These are phyloP conservation scores for Solanum rostratum DNA, from an alignment of 257 asterid genomes.

Conservation along the genomic window DNA sequence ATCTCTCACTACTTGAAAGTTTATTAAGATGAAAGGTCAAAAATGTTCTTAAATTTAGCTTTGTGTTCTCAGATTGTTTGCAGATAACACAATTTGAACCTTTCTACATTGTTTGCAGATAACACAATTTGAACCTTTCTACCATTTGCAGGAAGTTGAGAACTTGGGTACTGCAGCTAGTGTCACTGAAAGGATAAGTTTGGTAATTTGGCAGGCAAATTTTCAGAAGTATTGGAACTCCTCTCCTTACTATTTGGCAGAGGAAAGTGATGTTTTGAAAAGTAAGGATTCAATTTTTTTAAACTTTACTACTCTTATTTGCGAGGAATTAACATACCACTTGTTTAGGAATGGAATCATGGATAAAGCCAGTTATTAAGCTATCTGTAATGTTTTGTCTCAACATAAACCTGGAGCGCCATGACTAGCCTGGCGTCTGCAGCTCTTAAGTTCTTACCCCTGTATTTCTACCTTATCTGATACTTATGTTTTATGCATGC, in stretches of 20 bases:
- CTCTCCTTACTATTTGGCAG: slow-evolving; percentile 48
- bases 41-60: not conserved
- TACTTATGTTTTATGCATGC: not conserved
- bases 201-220: slow-evolving; percentile 20
- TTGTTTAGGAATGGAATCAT: not conserved
- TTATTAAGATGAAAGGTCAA: not conserved
- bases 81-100: no score
- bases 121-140: not conserved
- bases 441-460: not conserved
- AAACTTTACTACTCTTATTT: not conserved
- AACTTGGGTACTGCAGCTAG: slow-evolving; percentile 31
- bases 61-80: not conserved
- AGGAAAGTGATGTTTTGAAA: slow-evolving; percentile 12
- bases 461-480: not conserved
- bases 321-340: not conserved
- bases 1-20: not conserved
- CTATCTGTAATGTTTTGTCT: not conserved
- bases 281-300: slow-evolving; percentile 18
- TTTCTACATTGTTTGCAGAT: no score
- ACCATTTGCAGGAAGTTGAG: slow-evolving; percentile 31
- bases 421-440: not conserved
- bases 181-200: slow-evolving; percentile 8
- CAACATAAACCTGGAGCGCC: not conserved
- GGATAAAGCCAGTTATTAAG: not conserved
- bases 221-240: slow-evolving; percentile 26